Evolutionary conservation across 2,329 filamentous ascomycete genomes (phyloP), one percentile per base, ranked within the genome.

Genomic region (Fusarium humuli): DNA sequence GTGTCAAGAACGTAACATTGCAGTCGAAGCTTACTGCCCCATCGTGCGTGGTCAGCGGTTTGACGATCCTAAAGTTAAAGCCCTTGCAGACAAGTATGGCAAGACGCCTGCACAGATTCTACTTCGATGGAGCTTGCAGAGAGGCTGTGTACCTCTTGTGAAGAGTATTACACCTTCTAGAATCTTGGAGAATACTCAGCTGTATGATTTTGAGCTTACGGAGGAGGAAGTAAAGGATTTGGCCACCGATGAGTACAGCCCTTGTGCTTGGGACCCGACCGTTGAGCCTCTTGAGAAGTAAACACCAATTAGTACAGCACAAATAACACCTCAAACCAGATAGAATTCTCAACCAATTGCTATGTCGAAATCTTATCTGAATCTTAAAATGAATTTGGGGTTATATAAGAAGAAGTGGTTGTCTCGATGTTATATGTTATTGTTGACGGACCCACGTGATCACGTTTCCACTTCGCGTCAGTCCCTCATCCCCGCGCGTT

Each of bases 121-220:
- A 75, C 81, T 97, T 52, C 86, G 94, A 68, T 97, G 93, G 86
- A 92, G 91, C 72, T 79, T 97, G 79, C 92, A 97, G 80, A 94
- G 93, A 81, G 91, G 88, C 6, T 90, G 88, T 78, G 85, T 92
- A 34, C 91, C 91, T 47, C 81, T 94, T 65, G 91, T 92, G 23
- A 94, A 94, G 85, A 93, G 90, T 65, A 90, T 91, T 52, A 91
- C 87, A 7, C 85, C 88, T 0, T 87, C 85, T 30, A 84, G 91
- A 14, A 93, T 94, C 68, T 81, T 83, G 63, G 86, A 89, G 76
- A 94, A 94, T 73, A 79, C 85, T 0, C 80, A 80, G 5, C 65
- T 89, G 14, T 89, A 82, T 73, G 85, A 87, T 72, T 89, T 89
- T 75, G 83, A 87, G 74, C 73, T 89, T 61, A 82, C 82, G 0